Evolutionary conservation across 768 basidiomycete species (phyloP), one percentile per base, ranked within the genome.

Genomic region (Lactarius akahatsu): DNA sequence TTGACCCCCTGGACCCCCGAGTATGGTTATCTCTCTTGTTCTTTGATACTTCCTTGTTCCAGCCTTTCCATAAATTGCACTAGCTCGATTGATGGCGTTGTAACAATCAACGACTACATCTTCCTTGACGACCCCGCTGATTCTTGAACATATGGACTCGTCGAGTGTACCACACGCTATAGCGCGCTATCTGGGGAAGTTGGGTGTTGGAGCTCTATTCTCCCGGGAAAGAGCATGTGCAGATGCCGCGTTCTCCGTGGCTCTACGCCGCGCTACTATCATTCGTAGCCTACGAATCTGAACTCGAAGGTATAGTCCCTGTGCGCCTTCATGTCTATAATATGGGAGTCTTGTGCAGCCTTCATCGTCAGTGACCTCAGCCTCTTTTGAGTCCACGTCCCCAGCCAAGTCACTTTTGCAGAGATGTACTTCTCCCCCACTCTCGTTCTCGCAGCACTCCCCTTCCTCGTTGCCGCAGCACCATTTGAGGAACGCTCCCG

Each of bases 381-480:
- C 15, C 30, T 20, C 18, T 57, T n/a, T 32, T 50, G 28, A 18
- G 8, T 16, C 30, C 28, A 20, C 20, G 6, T 52, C 9, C n/a
- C n/a, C 0, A 23, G 18, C n/a, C 30, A 8, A 18, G 30, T 32
- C 55, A 16, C 11, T 57, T 3, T 32, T 34, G 16, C 15, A 3
- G 40, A 26, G 0, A 66, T 66, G 65, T 43, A 40, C 57, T 50
- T 66, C 55, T 38, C 45, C 15, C 30, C 34, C 3, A 28, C 23
- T 20, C 30, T 66, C 43, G 30, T 66, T 20, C 56, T 68, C 20
- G 45, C 38, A 11, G 23, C 67, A 4, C 56, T 65, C n/a, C 47
- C 64, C 8, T 54, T 65, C 47, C 56, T 68, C 43, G 56, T 47
- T 6, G 28, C 59, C 2, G 67, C 67, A 16, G 50, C 3, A 30